A percentile compares a stretch with the other conserved stretches of the same genome.
These are phyloP conservation scores for Lonicera japonica DNA, from an alignment of 129 eudicot species.

Conservation along the genomic window DNA sequence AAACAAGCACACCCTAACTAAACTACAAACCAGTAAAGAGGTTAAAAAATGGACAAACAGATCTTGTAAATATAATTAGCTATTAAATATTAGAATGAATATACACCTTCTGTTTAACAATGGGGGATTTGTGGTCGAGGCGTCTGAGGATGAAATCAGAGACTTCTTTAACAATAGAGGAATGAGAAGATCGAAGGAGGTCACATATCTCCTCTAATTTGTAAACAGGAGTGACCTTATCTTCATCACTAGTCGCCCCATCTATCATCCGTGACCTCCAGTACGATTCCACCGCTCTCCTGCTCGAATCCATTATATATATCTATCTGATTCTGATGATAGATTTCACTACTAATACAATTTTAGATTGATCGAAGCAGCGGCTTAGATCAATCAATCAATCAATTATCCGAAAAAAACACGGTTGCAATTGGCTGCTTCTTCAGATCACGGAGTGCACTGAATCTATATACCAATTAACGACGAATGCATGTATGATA, in stretches of 20 bases:
- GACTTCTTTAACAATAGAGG: slow-evolving; percentile 67
- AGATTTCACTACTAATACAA: background rate
- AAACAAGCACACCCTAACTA: too few relatives aligned
- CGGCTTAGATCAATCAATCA: too few relatives aligned
- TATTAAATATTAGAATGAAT: background rate
- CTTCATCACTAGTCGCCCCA: slow-evolving; percentile 83
- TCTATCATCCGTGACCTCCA: slow-evolving; percentile 93
- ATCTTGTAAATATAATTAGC: too few relatives aligned
- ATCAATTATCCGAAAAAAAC: too few relatives aligned
- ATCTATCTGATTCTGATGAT: too few relatives aligned
- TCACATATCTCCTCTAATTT: slow-evolving; percentile 92
- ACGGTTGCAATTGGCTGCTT: too few relatives aligned
- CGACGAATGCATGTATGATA: too few relatives aligned
- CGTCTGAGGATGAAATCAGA: slow-evolving; percentile 71
- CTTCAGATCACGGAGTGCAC: background rate
- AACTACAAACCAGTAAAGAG: too few relatives aligned
- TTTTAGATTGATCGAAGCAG: too few relatives aligned
- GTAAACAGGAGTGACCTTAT: slow-evolving; percentile 90
- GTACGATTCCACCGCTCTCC: slow-evolving; percentile 97
- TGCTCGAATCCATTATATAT: slow-evolving; percentile 98
- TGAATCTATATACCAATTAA: too few relatives aligned
- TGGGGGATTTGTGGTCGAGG: slow-evolving; percentile 83
- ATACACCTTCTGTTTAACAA: slow-evolving; percentile 81
- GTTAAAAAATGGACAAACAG: too few relatives aligned
- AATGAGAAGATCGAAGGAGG: slow-evolving; percentile 76